These are phyloP conservation scores for Dionaea muscipula DNA, from an alignment of 179 eudicot genomes.

Conservation along the genomic window DNA sequence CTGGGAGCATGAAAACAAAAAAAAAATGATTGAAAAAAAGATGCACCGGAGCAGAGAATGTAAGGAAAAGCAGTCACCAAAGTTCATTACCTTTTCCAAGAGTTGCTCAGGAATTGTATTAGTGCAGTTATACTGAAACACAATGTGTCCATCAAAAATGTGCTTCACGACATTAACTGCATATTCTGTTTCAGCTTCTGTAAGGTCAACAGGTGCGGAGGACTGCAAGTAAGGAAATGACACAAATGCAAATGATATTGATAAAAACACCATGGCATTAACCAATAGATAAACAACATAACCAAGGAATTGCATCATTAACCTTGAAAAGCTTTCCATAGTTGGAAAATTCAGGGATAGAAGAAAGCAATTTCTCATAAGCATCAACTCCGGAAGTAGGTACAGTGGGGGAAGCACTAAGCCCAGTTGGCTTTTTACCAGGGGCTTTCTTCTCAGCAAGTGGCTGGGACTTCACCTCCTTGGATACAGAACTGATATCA, in stretches of 20 bases:
- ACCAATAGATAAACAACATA: not conserved
- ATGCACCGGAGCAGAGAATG: not conserved
- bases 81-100: conserved; percentile 60
- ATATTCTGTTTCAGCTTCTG: conserved; percentile 96
- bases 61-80: not conserved
- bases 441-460: conserved; percentile 86
- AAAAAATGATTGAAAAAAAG: conserved; percentile 2
- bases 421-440: conserved; percentile 77
- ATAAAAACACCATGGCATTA: not conserved
- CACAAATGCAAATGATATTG: conserved; percentile 3
- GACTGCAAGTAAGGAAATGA: conserved; percentile 39
- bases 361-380: conserved; percentile 74
- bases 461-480: conserved; percentile 83
- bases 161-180: conserved; percentile 91
- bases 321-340: conserved; percentile 97
- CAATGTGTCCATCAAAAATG: conserved; percentile 69
- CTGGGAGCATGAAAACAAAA: conserved; percentile 20
- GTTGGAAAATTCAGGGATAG: conserved; percentile 67
- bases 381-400: conserved; percentile 67
- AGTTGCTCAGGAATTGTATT: conserved; percentile 93
- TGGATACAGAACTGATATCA: conserved; percentile 75
- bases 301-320: not conserved
- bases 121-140: conserved; percentile 96
- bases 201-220: conserved; percentile 84
- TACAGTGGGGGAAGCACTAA: conserved; percentile 56